Evolutionary conservation across 768 basidiomycete genomes (phyloP), one percentile per base, ranked within the genome.

Genomic region (Collybiopsis luxurians): DNA sequence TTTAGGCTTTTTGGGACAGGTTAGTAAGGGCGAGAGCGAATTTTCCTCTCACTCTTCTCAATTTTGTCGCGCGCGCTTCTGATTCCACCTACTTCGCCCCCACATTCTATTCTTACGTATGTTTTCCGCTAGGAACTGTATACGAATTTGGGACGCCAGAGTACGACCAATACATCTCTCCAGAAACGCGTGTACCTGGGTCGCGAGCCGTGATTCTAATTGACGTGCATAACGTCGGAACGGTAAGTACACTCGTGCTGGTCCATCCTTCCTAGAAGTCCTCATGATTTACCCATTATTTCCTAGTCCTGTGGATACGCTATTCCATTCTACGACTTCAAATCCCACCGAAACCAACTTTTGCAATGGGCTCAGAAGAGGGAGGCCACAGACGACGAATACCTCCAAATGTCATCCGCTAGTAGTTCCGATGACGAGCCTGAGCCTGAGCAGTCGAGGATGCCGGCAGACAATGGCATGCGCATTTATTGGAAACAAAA

Each of bases 1-100:
- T 64, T 79, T n/a, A 73, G 85, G 21, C 70, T 87, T 13, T 88
- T 80, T 63, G 85, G 85, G 10, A 80, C 63, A 67, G 84, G 85
- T 21, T 69, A 26, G 9, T 24, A 24, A 15, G 17, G n/a, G n/a
- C n/a, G n/a, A n/a, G n/a, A n/a, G n/a, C n/a, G n/a, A n/a, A n/a
- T n/a, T n/a, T n/a, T n/a, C n/a, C n/a, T n/a, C n/a, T n/a, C n/a
- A n/a, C n/a, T n/a, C n/a, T n/a, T n/a, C n/a, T n/a, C n/a, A n/a
- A 13, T 12, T 3, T 28, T 23, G n/a, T 34, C 13, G 6, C 13
- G 13, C 31, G 31, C n/a, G 31, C 5, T 42, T 49, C n/a, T 24
- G 1, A 27, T 27, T 15, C 13, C n/a, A n/a, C n/a, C n/a, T n/a
- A n/a, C n/a, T n/a, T n/a, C n/a, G n/a, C n/a, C n/a, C n/a, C n/a